Percentiles rank a stretch among this genome's conserved stretches.
Conservation (phyloP, 441 rosid genomes). For the Erodium texanum region DNA sequence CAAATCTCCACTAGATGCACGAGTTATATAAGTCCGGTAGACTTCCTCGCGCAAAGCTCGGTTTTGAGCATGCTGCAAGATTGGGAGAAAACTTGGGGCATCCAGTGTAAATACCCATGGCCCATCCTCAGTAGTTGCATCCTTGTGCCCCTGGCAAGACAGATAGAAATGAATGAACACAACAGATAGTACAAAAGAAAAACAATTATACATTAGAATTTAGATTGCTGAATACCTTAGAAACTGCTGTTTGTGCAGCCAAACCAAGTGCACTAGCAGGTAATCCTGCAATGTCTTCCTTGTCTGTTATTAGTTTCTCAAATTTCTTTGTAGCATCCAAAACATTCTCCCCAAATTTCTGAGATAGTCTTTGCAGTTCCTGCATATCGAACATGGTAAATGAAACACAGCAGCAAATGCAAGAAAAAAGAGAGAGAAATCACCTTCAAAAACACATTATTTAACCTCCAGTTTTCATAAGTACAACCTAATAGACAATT, state of each 20-base stretch:
- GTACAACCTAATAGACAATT: too few species aligned
- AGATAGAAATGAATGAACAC: constrained; percentile 9
- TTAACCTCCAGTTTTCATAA: constrained; percentile 6
- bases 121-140: constrained; percentile 76
- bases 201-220: background rate
- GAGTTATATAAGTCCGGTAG: constrained; percentile 54
- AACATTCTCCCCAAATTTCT: constrained; percentile 72
- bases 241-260: constrained; percentile 77
- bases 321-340: constrained; percentile 86
- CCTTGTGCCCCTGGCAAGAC: constrained; percentile 56
- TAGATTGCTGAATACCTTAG: constrained; percentile 43
- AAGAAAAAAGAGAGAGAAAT: constrained; percentile 6
- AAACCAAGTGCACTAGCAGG: constrained; percentile 75
- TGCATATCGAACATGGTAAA: constrained; percentile 21
- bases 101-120: constrained; percentile 86
- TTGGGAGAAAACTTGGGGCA: constrained; percentile 65
- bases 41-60: constrained; percentile 79
- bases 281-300: constrained; percentile 68
- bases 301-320: constrained; percentile 65
- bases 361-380: constrained; percentile 73
- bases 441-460: background rate
- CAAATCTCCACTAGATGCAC: constrained; percentile 70
- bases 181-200: background rate
- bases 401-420: constrained; percentile 7
- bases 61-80: constrained; percentile 77